Conservation (phyloP, 805 yeast genomes). For the Deakozyma indianensis region DNA sequence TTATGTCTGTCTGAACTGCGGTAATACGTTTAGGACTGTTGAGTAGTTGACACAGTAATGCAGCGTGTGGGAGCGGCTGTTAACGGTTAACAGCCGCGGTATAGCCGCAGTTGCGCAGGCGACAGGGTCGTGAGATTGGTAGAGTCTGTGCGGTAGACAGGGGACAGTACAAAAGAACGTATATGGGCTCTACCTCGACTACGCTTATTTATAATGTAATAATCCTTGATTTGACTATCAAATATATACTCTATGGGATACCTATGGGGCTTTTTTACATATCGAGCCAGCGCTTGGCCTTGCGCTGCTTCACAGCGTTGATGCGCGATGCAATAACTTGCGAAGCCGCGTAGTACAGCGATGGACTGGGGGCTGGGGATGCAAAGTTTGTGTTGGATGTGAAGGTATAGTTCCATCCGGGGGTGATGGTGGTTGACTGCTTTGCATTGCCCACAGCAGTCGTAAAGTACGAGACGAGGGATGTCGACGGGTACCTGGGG, state of each 20-base stretch:
- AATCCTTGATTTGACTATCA: no score
- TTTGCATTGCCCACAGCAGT: slow-evolving; percentile 18
- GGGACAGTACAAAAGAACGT: no score
- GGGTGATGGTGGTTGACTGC: slow-evolving; percentile 42
- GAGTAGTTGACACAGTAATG: not conserved
- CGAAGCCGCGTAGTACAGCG: not conserved
- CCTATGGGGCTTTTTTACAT: not conserved
- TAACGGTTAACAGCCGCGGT: no score
- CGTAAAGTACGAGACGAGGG: slow-evolving; percentile 47
- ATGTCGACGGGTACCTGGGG: slow-evolving; percentile 50
- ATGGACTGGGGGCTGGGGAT: slow-evolving; percentile 22
- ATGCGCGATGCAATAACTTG: not conserved
- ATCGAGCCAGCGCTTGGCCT: not conserved
- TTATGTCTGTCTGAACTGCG: slow-evolving; percentile 82
- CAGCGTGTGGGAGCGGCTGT: no score
- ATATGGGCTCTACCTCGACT: no score
- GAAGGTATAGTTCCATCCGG: slow-evolving; percentile 69
- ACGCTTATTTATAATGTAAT: no score
- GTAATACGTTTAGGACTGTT: slow-evolving; percentile 39
- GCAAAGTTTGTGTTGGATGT: slow-evolving; percentile 55
- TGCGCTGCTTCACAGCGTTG: not conserved
- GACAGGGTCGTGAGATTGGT: no score
- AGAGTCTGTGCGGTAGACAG: no score
- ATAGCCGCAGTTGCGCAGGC: no score
- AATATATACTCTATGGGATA: no score